Evolutionary conservation across 345 rosid genomes (phyloP).

Genomic region (Cochlearia excelsa): DNA sequence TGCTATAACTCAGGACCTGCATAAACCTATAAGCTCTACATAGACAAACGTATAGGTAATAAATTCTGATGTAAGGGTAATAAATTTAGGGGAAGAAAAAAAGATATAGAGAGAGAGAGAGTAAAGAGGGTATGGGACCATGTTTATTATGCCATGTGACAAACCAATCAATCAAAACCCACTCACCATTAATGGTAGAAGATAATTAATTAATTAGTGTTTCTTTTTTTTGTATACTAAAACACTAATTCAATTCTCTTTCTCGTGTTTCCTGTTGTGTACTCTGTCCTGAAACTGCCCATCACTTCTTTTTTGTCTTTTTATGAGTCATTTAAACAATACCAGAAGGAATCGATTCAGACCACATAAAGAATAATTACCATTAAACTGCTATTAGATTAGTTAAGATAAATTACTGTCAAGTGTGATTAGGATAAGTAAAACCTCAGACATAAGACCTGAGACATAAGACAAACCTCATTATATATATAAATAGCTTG

Average conservation of each 20-base stretch:
- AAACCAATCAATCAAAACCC: constrained; percentile 32
- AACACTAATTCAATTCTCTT: background rate
- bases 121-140: constrained; percentile 31
- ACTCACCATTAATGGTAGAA: constrained; percentile 30
- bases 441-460: background rate
- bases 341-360: background rate
- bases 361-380: constrained; percentile 10
- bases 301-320: constrained; percentile 25
- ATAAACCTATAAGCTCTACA: background rate
- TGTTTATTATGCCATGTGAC: constrained; percentile 36
- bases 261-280: constrained; percentile 3
- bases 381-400: background rate
- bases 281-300: constrained; percentile 12
- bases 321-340: background rate
- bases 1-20: too few relatives aligned
- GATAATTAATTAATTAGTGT: background rate
- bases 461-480: constrained; percentile 7
- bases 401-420: constrained; percentile 13
- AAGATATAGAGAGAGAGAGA: background rate
- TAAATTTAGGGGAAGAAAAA: background rate
- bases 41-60: background rate
- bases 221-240: too few relatives aligned
- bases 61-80: background rate
- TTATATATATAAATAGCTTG: constrained; percentile 15
- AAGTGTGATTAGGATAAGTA: constrained; percentile 6